Evolutionary conservation across 352 stramenopile species (phyloP).

Genomic region (Thalassiosira sp.): DNA sequence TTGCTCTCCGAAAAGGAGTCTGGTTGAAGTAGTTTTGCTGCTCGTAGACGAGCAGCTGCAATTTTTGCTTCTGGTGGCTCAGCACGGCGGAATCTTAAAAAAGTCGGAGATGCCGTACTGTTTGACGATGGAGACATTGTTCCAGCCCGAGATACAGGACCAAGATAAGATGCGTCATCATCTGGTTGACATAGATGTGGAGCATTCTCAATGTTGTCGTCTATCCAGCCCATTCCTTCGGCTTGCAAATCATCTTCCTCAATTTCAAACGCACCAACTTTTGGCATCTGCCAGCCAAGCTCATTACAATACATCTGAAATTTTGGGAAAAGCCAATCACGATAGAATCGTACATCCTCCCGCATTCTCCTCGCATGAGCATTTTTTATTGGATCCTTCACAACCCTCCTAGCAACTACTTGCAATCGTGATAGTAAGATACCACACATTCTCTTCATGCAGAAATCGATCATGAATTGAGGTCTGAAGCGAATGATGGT

Average conservation of each 20-base stretch:
- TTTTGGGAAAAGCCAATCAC: constrained; percentile 70
- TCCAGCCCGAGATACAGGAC: constrained; percentile 9
- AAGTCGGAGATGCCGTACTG: too few relatives aligned
- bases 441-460: constrained; percentile 79
- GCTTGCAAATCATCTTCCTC: constrained; percentile 48
- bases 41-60: constrained; percentile 33
- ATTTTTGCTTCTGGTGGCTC: constrained; percentile 46
- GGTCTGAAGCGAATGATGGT: constrained; percentile 13
- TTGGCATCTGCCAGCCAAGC: constrained; percentile 70
- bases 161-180: constrained; percentile 21
- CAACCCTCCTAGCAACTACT: constrained; percentile 56
- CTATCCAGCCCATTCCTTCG: constrained; percentile 32
- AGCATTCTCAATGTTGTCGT: constrained; percentile 3
- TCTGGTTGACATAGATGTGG: constrained; percentile 4
- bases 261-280: constrained; percentile 66
- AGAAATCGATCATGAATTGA: constrained; percentile 74
- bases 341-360: constrained; percentile 73
- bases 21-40: constrained; percentile 50
- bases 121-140: background rate
- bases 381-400: constrained; percentile 74
- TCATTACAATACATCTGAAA: constrained; percentile 69
- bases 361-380: constrained; percentile 71
- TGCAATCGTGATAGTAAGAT: constrained; percentile 70
- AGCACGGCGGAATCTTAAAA: background rate
- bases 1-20: constrained; percentile 54